Percentiles rank a stretch among this genome's conserved stretches.
phyloP scores from a whole-genome alignment of 768 basidiomycete genomes.

The Hebeloma cylindrosporum region DNA sequence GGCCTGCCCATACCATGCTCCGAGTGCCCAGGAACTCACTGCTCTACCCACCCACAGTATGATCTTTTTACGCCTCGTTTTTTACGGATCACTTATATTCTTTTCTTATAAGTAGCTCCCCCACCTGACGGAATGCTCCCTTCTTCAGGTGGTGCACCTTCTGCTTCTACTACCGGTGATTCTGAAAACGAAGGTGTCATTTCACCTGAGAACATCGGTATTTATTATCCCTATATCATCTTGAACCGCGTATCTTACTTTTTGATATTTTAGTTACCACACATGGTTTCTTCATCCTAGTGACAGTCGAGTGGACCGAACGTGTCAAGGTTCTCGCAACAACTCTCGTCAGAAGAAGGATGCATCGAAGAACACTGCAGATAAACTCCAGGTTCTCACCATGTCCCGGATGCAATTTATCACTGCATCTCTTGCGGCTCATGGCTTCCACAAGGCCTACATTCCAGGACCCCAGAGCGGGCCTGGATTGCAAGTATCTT shows the following conservation, averaged over 20 bases:
- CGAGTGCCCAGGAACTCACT: not conserved
- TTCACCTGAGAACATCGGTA: too few species aligned
- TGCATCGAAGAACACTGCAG: slow-evolving; percentile 4
- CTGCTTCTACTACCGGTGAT: too few species aligned
- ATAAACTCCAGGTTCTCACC: not conserved
- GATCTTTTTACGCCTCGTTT: too few species aligned
- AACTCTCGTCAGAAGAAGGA: not conserved
- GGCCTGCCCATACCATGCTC: not conserved
- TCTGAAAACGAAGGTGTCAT: too few species aligned
- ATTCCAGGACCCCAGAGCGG: slow-evolving; percentile 1
- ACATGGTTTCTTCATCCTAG: slow-evolving; percentile 4
- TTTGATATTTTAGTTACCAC: not conserved
- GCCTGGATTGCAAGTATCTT: slow-evolving; percentile 6
- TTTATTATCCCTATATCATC: too few species aligned
- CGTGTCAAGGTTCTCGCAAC: not conserved
- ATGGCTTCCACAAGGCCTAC: slow-evolving; percentile 4
- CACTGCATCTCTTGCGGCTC: slow-evolving; percentile 1
- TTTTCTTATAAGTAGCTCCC: too few species aligned
- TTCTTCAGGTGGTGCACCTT: too few species aligned
- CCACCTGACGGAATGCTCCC: too few species aligned
- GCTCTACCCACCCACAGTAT: too few species aligned
- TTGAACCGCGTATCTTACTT: too few species aligned
- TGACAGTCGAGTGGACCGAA: slow-evolving; percentile 8
- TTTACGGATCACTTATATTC: too few species aligned
- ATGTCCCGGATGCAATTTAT: slow-evolving; percentile 4